These are phyloP conservation scores for Pyricularia pennisetigena DNA, from an alignment of 2,329 filamentous ascomycete genomes.

Conservation along the genomic window DNA sequence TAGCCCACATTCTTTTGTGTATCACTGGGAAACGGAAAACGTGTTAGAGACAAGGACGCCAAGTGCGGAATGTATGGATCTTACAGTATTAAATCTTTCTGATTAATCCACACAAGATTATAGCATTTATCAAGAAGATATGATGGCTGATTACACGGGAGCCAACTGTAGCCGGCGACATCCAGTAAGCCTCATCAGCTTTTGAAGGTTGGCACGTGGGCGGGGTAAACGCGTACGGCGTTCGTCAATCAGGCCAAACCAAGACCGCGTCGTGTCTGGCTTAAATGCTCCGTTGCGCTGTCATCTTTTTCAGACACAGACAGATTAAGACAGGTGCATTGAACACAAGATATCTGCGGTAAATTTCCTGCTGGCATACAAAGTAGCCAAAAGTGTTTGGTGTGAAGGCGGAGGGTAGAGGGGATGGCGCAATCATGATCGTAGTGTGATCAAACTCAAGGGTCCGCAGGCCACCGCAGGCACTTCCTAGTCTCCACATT, in stretches of 20 bases:
- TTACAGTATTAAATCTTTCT: not conserved
- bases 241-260: not conserved
- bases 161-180: not conserved
- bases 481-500: not conserved
- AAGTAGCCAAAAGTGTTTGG: not conserved
- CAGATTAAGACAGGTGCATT: not conserved
- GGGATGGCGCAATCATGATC: not conserved
- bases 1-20: not conserved
- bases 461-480: not conserved
- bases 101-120: not conserved
- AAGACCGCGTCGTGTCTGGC: not conserved
- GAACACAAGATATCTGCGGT: not conserved
- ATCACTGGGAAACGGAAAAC: not conserved
- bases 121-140: not conserved
- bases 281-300: not conserved
- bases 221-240: not conserved
- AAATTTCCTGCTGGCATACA: not conserved
- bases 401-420: not conserved
- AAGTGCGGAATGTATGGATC: not conserved
- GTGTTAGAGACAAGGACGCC: not conserved
- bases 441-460: not conserved
- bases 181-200: not conserved
- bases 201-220: not conserved
- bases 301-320: not conserved
- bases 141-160: not conserved